Percentiles rank a stretch among this genome's conserved stretches.
These are phyloP conservation scores for Fusarium oxysporum DNA, from an alignment of 2,329 filamentous ascomycete species.

Conservation along the genomic window DNA sequence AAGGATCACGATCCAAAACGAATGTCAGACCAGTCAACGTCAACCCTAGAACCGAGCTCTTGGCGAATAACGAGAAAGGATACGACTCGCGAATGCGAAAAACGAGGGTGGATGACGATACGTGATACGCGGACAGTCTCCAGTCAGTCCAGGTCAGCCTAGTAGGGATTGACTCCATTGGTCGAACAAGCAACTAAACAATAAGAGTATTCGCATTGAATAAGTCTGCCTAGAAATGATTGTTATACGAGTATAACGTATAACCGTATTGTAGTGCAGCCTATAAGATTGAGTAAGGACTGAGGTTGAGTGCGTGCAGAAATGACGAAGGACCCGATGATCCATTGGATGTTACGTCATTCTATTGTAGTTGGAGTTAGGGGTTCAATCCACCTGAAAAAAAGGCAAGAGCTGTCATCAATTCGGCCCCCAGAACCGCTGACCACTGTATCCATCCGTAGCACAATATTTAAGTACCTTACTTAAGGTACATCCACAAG, in stretches of 20 bases:
- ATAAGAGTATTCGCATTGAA: neutral
- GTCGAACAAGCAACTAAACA: neutral
- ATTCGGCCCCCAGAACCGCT: slow-evolving; percentile 8
- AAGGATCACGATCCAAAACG: neutral
- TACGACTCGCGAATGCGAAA: neutral
- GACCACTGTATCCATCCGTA: neutral
- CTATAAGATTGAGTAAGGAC: neutral
- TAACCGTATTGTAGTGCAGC: neutral
- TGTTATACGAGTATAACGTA: neutral
- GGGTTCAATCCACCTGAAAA: slow-evolving; percentile 12
- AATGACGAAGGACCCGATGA: slow-evolving; percentile 23
- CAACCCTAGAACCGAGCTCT: neutral
- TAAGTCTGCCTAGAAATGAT: neutral
- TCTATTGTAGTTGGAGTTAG: slow-evolving; percentile 10
- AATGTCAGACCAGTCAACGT: neutral
- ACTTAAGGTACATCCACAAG: neutral
- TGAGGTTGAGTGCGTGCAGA: slow-evolving; percentile 19
- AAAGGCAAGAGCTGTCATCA: slow-evolving; percentile 16
- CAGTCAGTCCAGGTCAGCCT: neutral
- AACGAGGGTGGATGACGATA: slow-evolving; percentile 2
- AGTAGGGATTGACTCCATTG: neutral
- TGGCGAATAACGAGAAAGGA: slow-evolving; percentile 9
- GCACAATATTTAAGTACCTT: neutral
- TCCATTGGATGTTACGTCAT: slow-evolving; percentile 24
- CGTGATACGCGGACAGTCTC: slow-evolving; percentile 21